Evolutionary conservation across 2,329 filamentous ascomycete genomes (phyloP).

Genomic region (Xylariaceae sp.): DNA sequence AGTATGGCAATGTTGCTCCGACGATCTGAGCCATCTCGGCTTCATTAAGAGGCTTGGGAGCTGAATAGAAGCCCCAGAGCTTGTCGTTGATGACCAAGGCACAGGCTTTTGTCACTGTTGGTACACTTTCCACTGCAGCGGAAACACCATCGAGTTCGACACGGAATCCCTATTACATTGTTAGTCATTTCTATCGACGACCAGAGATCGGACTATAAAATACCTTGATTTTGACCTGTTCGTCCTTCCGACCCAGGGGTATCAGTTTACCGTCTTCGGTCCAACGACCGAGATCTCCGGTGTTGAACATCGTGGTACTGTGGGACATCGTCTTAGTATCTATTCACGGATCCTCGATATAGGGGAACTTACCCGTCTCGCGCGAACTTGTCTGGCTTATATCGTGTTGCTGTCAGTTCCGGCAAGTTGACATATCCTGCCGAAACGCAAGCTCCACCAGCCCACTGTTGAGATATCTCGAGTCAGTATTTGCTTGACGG

Average conservation of each 20-base stretch:
- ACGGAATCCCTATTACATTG: conserved; percentile 44
- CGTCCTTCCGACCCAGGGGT: conserved; percentile 53
- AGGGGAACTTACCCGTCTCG: conserved; percentile 42
- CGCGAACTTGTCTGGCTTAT: conserved; percentile 46
- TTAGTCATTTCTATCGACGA: conserved; percentile 9
- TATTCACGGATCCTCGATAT: background rate
- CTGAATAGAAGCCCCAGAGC: conserved; percentile 48
- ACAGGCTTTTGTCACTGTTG: conserved; percentile 43
- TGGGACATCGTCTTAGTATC: background rate
- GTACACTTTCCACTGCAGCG: conserved; percentile 42
- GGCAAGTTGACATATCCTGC: conserved; percentile 51
- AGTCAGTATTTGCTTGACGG: background rate
- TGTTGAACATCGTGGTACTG: conserved; percentile 52
- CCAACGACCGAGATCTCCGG: conserved; percentile 55
- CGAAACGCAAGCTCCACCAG: conserved; percentile 50
- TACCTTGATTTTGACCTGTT: conserved; percentile 57
- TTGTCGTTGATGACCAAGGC: conserved; percentile 43
- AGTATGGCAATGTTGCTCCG: conserved; percentile 46
- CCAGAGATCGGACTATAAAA: background rate
- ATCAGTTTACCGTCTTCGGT: conserved; percentile 47
- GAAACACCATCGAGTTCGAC: conserved; percentile 56
- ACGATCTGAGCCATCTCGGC: conserved; percentile 38
- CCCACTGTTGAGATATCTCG: conserved; percentile 36
- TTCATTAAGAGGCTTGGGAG: conserved; percentile 31
- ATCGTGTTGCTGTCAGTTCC: conserved; percentile 45